Conservation (phyloP, 352 stramenopile species). For the Globisporangium abappressorium region DNA sequence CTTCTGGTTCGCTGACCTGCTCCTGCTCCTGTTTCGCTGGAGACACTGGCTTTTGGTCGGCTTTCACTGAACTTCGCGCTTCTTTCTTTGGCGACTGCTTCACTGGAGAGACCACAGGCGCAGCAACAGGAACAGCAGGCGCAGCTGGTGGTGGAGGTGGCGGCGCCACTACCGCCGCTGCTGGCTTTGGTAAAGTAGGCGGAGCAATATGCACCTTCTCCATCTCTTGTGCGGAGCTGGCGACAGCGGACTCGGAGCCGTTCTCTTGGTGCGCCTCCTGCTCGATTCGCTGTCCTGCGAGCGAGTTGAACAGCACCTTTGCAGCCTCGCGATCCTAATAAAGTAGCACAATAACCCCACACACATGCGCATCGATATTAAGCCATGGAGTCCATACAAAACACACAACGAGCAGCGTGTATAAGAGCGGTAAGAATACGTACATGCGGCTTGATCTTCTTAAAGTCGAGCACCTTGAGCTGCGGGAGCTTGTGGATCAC, state of each 20-base stretch:
- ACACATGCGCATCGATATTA: background rate
- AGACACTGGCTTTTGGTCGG: background rate
- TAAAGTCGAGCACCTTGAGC: conserved; percentile 84
- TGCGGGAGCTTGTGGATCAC: conserved; percentile 89
- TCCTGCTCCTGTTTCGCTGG: conserved; percentile 19
- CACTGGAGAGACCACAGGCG: background rate
- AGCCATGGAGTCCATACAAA: background rate
- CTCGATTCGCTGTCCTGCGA: conserved; percentile 62
- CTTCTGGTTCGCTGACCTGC: conserved; percentile 10
- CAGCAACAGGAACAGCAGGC: conserved; percentile 1
- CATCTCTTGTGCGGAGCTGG: conserved; percentile 37
- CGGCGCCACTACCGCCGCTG: conserved; percentile 22
- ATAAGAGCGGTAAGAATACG: conserved; percentile 15
- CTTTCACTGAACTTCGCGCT: conserved; percentile 16
- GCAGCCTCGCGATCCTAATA: conserved; percentile 72
- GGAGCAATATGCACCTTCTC: conserved; percentile 26
- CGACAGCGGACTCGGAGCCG: conserved; percentile 27
- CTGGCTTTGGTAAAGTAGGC: conserved; percentile 13
- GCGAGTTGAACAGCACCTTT: conserved; percentile 69
- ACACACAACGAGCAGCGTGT: background rate
- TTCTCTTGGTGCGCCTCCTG: conserved; percentile 49
- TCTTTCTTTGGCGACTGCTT: conserved; percentile 20
- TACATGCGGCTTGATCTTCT: conserved; percentile 76
- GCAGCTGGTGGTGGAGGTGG: conserved; percentile 28
- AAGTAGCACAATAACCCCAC: background rate